Evolutionary conservation across 2,329 filamentous ascomycete genomes (phyloP).

Genomic region (Chrysosporium queenslandicum): DNA sequence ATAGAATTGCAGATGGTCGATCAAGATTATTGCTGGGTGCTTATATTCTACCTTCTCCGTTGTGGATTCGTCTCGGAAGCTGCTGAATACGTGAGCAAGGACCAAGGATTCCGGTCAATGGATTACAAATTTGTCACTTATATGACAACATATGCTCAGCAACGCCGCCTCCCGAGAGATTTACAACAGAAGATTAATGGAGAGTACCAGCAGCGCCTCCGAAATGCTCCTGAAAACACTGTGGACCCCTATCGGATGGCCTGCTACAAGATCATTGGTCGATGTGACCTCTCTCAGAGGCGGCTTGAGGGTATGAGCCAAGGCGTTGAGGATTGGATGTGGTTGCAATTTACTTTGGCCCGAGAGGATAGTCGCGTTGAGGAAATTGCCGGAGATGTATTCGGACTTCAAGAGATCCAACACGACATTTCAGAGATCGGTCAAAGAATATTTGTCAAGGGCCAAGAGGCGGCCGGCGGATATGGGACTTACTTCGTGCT

Average conservation of each 20-base stretch:
- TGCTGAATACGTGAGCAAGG: constrained; percentile 72
- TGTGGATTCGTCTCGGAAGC: constrained; percentile 78
- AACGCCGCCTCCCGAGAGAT: constrained; percentile 66
- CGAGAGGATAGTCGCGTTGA: constrained; percentile 52
- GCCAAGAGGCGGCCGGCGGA: constrained; percentile 63
- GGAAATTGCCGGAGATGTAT: constrained; percentile 53
- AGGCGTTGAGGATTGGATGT: constrained; percentile 57
- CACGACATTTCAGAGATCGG: constrained; percentile 79
- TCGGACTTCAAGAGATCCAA: constrained; percentile 59
- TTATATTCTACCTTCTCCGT: constrained; percentile 84
- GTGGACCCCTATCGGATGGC: constrained; percentile 93
- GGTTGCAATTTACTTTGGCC: constrained; percentile 55
- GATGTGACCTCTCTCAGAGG: constrained; percentile 51
- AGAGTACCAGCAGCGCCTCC: constrained; percentile 75
- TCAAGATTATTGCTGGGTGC: constrained; percentile 82
- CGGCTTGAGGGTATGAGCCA: constrained; percentile 50
- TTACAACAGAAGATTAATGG: constrained; percentile 79
- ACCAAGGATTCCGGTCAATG: constrained; percentile 72
- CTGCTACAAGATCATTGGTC: constrained; percentile 95
- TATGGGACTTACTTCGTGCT: constrained; percentile 92
- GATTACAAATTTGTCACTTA: constrained; percentile 86
- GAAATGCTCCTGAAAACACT: constrained; percentile 74
- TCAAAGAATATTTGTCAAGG: constrained; percentile 78
- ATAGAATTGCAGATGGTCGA: constrained; percentile 68
- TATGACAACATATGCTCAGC: constrained; percentile 71